These are phyloP conservation scores for Boletellus ananiceps DNA, from an alignment of 768 basidiomycete species.

Conservation along the genomic window DNA sequence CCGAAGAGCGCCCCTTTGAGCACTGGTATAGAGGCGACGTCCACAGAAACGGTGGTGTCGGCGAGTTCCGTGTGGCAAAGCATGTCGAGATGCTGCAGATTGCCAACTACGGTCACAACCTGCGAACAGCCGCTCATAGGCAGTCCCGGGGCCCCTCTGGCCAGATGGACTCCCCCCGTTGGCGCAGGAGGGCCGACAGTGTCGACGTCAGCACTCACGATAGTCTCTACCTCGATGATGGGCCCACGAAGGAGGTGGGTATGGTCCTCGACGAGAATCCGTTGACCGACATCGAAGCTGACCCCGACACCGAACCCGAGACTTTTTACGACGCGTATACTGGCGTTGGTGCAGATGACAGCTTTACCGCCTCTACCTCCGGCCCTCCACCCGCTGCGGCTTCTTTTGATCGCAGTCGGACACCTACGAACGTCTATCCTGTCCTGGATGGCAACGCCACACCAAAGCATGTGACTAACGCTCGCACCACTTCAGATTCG, in stretches of 20 bases:
- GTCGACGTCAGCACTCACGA: slow-evolving; percentile 51
- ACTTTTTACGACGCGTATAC: slow-evolving; percentile 39
- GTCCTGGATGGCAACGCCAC: slow-evolving; percentile 35
- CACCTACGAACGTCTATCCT: slow-evolving; percentile 37
- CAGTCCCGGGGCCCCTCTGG: slow-evolving; percentile 24
- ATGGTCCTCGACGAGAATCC: slow-evolving; percentile 74
- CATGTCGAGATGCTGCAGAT: slow-evolving; percentile 85
- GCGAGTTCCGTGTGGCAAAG: slow-evolving; percentile 70
- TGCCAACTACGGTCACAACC: slow-evolving; percentile 73
- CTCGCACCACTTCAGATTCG: slow-evolving; percentile 45
- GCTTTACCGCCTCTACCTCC: slow-evolving; percentile 17
- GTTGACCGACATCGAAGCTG: slow-evolving; percentile 68
- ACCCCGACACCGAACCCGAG: slow-evolving; percentile 36
- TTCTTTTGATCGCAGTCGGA: slow-evolving; percentile 37
- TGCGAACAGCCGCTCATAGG: slow-evolving; percentile 32
- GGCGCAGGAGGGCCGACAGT: slow-evolving; percentile 64
- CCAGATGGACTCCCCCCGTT: slow-evolving; percentile 24
- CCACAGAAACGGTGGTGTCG: slow-evolving; percentile 84
- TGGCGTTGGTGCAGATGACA: slow-evolving; percentile 13
- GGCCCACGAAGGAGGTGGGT: slow-evolving; percentile 39
- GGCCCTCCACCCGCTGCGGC: slow-evolving; percentile 16
- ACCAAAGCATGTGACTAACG: slow-evolving; percentile 38
- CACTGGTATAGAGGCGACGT: slow-evolving; percentile 91
- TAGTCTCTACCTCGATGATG: slow-evolving; percentile 68
- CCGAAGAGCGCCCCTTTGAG: slow-evolving; percentile 79